A percentile compares a stretch with the other conserved stretches of the same genome.
phyloP scores from a whole-genome alignment of 306 rosid genomes.

The Rosa multiflora region DNA sequence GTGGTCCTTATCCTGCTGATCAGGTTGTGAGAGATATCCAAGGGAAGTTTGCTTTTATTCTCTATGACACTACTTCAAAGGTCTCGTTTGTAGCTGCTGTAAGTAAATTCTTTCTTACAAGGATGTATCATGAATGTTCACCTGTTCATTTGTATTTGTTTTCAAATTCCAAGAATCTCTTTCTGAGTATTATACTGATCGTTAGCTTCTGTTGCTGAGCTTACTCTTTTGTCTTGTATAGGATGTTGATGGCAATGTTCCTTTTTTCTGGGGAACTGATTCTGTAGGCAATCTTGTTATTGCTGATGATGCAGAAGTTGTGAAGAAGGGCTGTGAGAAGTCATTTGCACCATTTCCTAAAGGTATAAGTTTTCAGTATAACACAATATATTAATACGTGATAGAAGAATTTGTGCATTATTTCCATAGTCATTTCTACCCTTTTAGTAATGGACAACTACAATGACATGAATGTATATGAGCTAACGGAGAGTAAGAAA shows the following conservation, averaged over 20 bases:
- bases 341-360: conserved; percentile 94
- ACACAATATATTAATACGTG: not conserved
- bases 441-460: no score
- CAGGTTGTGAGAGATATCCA: conserved; percentile 97
- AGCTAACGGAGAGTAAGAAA: conserved; percentile 4
- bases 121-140: not conserved
- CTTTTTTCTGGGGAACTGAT: conserved; percentile 95
- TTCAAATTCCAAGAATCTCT: conserved; percentile 2
- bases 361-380: conserved; percentile 48
- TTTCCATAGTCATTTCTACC: not conserved
- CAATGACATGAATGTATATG: not conserved
- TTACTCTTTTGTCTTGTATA: conserved; percentile 23
- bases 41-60: conserved; percentile 81
- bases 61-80: conserved; percentile 70
- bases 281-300: conserved; percentile 82
- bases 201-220: conserved; percentile 19
- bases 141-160: not conserved
- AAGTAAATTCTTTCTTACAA: conserved; percentile 35
- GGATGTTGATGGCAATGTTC: conserved; percentile 89
- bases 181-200: not conserved
- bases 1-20: conserved; percentile 93
- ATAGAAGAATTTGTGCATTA: not conserved
- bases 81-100: conserved; percentile 65
- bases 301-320: conserved; percentile 62
- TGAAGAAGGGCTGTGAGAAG: conserved; percentile 81